Evolutionary conservation across 306 rosid species (phyloP), one percentile per base, ranked within the genome.

Genomic region (Fagus sylvatica): DNA sequence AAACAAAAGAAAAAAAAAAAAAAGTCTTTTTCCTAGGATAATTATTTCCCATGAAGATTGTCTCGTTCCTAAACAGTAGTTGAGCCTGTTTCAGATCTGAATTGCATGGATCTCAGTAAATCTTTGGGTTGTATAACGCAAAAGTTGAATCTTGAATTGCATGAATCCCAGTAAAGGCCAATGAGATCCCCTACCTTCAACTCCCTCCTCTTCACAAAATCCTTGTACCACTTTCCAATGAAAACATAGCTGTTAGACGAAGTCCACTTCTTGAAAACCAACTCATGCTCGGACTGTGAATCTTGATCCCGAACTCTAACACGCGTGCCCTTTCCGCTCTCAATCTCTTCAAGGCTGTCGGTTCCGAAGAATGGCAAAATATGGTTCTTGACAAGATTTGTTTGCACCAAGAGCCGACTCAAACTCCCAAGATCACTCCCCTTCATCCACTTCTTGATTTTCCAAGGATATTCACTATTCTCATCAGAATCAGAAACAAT

Each of bases 361-460:
- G 7, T 51, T 2, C 73, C 74, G 67, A 85, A 40, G 79, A 85
- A 53, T 2, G 88, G 88, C 37, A 85, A 34, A 6, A 72, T 72
- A 36, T 75, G 84, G 4, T 67, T 67, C 54, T 55, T 82, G 6
- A 79, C 84, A 76, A 78, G 34, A 39, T 72, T 83, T 3, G 55
- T 73, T 17, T 78, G 79, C 60, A 85, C 1, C 61, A 81, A 56
- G 46, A 85, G 84, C 28, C 82, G 69, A 33, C 88, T 75, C 77
- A 75, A 56, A 56, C 71, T 85, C 13, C 88, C 84, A 8, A 85
- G 80, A 75, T 81, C 84, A 37, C 88, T 85, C 4, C 75, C 79
- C 0, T 79, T 81, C 30, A 85, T 69, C 0, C 43, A 75, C 74
- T 85, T 85, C 74, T 78, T 85, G 16, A 85, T 81, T 80, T 75